Base-by-base conservation (phyloP, 225 moss, liverwort and hornwort species). In the Bryum argenteum region DNA sequence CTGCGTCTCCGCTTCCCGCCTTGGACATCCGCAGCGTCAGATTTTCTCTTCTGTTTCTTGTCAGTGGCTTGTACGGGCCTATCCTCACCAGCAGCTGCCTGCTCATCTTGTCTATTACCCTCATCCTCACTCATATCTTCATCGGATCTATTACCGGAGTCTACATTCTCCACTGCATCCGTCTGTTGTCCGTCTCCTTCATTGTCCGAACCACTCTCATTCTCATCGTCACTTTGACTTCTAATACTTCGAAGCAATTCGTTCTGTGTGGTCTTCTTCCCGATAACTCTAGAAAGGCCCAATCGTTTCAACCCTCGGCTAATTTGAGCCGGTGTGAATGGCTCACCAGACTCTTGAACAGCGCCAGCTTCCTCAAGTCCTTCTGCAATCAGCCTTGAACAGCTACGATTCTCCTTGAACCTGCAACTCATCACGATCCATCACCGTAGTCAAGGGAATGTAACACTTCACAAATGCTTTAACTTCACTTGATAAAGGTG, bases 221-320 rank as follows among this genome's bases (percentile, higher is more conserved):
- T 62, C 54, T 82, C 73, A 47, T 50, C 73, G 1, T 73, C 56
- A 66, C 75, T 83, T 62, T 57, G 56, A 55, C 74, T 73, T 40
- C 72, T 79, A 41, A 89, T 73, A 33, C 37, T 71, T 38, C 41
- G 67, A 4, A 82, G 74, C 23, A 89, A 62, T 57, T 77, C 80
- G 10, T 74, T 62, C 19, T 70, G 44, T 19, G 75, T 63, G 44
- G 74, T 77, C 18, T 78, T 75, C 69, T 81, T 79, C 22, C 77
- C 63, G 18, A 64, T 44, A 69, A 78, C 71, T 50, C 86, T 80
- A 55, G 85, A 79, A 56, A 93, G 72, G 39, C 83, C 86, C 5
- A 95, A 75, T n/a, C 74, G 69, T 53, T 93, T 89, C 44, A 95
- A 60, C 20, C 88, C 85, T 61, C 93, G 84, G 47, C 88, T 88